Evolutionary conservation across 495 filamentous ascomycete species (phyloP), one percentile per base, ranked within the genome.

Genomic region (Cenococcum geophilum): DNA sequence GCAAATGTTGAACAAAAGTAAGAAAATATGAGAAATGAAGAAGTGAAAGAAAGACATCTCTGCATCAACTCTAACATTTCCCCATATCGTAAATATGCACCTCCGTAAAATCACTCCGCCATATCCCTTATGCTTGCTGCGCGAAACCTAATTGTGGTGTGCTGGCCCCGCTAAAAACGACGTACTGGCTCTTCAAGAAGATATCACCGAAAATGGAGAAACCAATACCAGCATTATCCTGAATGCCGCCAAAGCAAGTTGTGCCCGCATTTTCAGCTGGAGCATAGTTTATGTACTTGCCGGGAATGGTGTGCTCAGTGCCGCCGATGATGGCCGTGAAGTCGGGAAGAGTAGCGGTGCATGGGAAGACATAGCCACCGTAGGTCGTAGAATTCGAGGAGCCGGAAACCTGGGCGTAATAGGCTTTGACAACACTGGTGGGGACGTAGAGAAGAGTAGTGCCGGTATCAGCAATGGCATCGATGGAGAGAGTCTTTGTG

Each of bases 171-270:
- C 78, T 76, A 58, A 91, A 82, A 65, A 93, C 83, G 20, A 86
- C 88, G 68, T 86, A 91, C 64, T 89, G 84, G 61, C 81, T 80
- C 79, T 92, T 91, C 62, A 93, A 79, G 68, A 88, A 89, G 50
- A 91, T 79, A 61, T 91, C 89, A 43, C 89, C 88, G 56, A 86
- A 84, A 72, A 93, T 89, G 59, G 79, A 79, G 69, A 89, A 82
- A 22, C 78, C 81, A 25, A 89, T 77, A 54, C 83, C 83, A 14
- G 74, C 72, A 73, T 85, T 82, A 56, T 71, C 58, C 65, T 76
- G 75, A 36, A 76, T 71, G 23, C 75, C 73, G 16, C 73, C 68
- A 20, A 71, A 73, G 66, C 75, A 77, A 23, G 64, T 70, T 1
- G 48, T 53, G 10, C 61, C 64, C 5, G 62, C 69, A 11, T 62